These are phyloP conservation scores for Monosporascus sp. DNA, from an alignment of 2,329 filamentous ascomycete genomes.

Conservation along the genomic window DNA sequence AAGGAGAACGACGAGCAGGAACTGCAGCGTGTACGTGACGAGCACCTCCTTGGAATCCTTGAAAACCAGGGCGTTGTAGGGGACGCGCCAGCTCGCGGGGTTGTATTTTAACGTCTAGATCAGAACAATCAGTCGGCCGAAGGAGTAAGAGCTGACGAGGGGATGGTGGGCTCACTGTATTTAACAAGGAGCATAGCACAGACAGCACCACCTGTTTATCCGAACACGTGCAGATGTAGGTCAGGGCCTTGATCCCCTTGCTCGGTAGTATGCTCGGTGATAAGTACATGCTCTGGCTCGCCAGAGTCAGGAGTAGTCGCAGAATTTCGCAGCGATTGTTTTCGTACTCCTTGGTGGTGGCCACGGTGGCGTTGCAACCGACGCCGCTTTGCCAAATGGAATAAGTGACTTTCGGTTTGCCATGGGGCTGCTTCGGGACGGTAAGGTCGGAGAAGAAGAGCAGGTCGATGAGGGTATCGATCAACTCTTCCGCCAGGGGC, in stretches of 20 bases:
- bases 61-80: conserved; percentile 88
- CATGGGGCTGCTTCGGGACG: conserved; percentile 64
- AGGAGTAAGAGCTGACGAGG: not conserved
- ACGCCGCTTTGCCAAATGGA: conserved; percentile 98
- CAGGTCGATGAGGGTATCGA: conserved; percentile 83
- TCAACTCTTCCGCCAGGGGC: conserved; percentile 84
- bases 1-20: conserved; percentile 77
- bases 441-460: conserved; percentile 91
- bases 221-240: conserved; percentile 79
- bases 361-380: conserved; percentile 84
- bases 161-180: conserved; percentile 61
- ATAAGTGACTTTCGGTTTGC: conserved; percentile 78
- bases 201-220: conserved; percentile 92
- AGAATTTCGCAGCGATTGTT: conserved; percentile 88
- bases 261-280: conserved; percentile 73
- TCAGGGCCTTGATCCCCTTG: conserved; percentile 76
- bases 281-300: conserved; percentile 92
- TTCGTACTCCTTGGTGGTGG: conserved; percentile 86
- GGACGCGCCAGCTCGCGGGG: conserved; percentile 85
- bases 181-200: conserved; percentile 84
- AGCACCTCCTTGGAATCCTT: conserved; percentile 86
- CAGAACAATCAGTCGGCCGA: not conserved
- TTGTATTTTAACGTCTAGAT: conserved; percentile 90
- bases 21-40: conserved; percentile 85
- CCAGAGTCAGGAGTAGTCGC: conserved; percentile 75